Base-by-base conservation (phyloP, 2,329 filamentous ascomycete genomes). In the Coleophoma eucalyptorum region DNA sequence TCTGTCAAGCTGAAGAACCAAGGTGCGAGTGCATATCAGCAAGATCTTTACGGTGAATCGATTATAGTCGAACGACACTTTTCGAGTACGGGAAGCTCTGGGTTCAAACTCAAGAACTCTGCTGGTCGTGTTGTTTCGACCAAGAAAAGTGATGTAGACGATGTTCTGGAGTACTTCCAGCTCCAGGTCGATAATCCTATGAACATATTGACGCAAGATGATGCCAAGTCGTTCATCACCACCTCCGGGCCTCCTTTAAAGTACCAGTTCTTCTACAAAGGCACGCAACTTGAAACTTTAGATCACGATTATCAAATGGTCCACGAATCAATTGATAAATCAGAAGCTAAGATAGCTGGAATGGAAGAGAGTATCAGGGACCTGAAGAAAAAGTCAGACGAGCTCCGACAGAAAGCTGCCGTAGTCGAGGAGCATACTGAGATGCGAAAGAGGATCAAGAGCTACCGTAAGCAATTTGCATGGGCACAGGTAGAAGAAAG, bases 151-250 rank as follows among this genome's bases (percentile, higher is more conserved):
- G 93, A 97, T 58, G 80, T 99, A 8, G 92, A 97, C 58, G 89
- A 96, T 58, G 93, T 99, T 44, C 86, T 90, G 40, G 94, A 99
- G 67, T 95, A 90, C 66, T 97, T 91, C 66, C 89, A 87, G 40
- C 75, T 99, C 40, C 93, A 97, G 67, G 90, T 99, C 51, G 93
- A 97, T 65, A 99, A 99, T 60, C 94, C 94, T 0, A 86, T 99
- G 73, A 97, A 95, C 53, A 89, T 97, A 6, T 77, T 99, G 16
- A 96, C 92, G 1, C 94, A 99, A 68, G 94, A 99, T 65, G 91
- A 92, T 69, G 94, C 94, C 11, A 84, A 94, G 11, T 89, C 96
- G 52, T 99, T 99, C 62, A 78, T 99, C 41, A 96, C 93, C 63
- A 82, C 86, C 34, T 93, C 94, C 12, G 88, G 84, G 2, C 82